Percentiles rank a stretch among this genome's conserved stretches.
These are phyloP conservation scores for Orbilia ellipsospora DNA, from an alignment of 2,329 filamentous ascomycete species.

Conservation along the genomic window DNA sequence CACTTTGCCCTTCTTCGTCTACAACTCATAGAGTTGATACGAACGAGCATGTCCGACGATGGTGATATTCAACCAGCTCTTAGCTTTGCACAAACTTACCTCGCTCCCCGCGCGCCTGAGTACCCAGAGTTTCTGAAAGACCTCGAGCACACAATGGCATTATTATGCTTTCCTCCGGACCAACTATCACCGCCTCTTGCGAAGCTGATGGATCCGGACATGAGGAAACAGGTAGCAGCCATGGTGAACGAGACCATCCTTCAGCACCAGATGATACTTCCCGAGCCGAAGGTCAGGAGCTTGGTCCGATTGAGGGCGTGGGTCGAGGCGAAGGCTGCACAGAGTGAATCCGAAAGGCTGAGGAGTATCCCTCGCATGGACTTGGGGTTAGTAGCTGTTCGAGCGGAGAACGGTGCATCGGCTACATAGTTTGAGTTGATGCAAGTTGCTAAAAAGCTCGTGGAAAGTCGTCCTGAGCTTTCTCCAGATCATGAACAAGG, in stretches of 20 bases:
- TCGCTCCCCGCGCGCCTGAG: conserved; percentile 85
- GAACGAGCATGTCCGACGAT: conserved; percentile 73
- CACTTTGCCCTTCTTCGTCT: conserved; percentile 91
- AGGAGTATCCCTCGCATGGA: conserved; percentile 57
- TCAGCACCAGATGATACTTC: conserved; percentile 74
- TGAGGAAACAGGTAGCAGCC: conserved; percentile 85
- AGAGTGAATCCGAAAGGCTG: conserved; percentile 57
- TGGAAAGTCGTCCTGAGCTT: too few species aligned
- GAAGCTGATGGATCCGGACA: conserved; percentile 78
- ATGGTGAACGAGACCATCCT: conserved; percentile 91
- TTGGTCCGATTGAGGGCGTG: conserved; percentile 85
- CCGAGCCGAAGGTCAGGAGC: conserved; percentile 83
- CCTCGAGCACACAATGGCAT: conserved; percentile 89
- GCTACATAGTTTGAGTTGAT: conserved; percentile 13
- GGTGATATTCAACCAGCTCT: conserved; percentile 83
- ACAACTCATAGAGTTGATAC: conserved; percentile 92
- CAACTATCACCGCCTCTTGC: conserved; percentile 80
- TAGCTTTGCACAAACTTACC: conserved; percentile 85
- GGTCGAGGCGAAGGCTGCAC: conserved; percentile 75
- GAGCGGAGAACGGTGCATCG: conserved; percentile 22
- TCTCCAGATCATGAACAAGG: too few species aligned
- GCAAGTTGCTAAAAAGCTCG: not conserved
- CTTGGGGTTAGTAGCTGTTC: conserved; percentile 54
- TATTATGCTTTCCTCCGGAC: conserved; percentile 88
- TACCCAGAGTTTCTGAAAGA: conserved; percentile 85